Base-by-base conservation (phyloP, 805 yeast species). In the Diddensiella transvaalensis region DNA sequence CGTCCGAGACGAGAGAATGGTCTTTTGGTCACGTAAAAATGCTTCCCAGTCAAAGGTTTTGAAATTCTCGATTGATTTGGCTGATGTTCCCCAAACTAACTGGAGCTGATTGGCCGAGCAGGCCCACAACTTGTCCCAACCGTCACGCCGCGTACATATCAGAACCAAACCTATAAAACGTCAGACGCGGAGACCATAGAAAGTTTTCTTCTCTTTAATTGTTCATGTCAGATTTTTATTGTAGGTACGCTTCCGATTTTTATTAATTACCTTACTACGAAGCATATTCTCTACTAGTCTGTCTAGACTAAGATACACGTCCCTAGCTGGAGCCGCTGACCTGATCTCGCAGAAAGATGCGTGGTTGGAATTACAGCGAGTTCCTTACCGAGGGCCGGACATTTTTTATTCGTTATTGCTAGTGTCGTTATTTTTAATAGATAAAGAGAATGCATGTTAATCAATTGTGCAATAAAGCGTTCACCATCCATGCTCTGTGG, bases 381-480 rank as follows among this genome's bases (percentile, higher is more conserved):
- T 65, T 57, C 69, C 69, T 65, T 65, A 65, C 69, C 69, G 64
- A 64, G 67, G 56, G 58, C 52, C 61, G 49, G 42, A 65, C 68
- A 65, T 47, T 44, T 46, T 42, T 13, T 33, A n/a, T 32, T 47
- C 29, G 23, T 32, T 41, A n/a, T n/a, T 8, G 23, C 36, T 17
- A 22, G 50, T 36, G 17, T 37, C 8, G 17, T 10, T 10, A 18
- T 35, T 26, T 26, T 13, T 26, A 8, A 26, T 26, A 8, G 8
- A 13, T 26, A 26, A 8, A 26, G 8, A 26, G n/a, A n/a, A n/a
- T n/a, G n/a, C n/a, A n/a, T n/a, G n/a, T n/a, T n/a, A n/a, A n/a
- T n/a, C n/a, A n/a, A n/a, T n/a, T n/a, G n/a, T n/a, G n/a, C n/a
- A n/a, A n/a, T n/a, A n/a, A n/a, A n/a, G n/a, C n/a, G n/a, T 26